A percentile compares a stretch with the other conserved stretches of the same genome.
Conservation (phyloP, 768 basidiomycete species). For the Fomitopsis serialis region DNA sequence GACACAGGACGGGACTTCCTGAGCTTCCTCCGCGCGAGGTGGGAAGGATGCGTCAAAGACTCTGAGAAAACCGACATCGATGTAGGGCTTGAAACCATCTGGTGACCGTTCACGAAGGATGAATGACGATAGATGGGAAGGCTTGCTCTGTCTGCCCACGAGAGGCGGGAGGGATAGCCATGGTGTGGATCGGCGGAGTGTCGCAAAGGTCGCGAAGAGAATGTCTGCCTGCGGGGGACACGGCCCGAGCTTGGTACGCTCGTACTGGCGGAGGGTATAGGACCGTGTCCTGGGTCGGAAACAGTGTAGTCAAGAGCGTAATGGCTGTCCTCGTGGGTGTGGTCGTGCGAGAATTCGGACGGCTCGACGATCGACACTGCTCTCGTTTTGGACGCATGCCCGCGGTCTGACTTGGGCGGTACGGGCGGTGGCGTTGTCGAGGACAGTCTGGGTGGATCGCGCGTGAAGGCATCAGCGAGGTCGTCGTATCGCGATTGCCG, state of each 20-base stretch:
- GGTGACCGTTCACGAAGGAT: background rate
- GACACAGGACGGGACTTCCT: background rate
- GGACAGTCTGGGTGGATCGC: background rate
- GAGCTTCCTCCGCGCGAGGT: constrained; percentile 2
- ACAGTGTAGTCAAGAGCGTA: background rate
- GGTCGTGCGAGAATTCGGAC: constrained; percentile 10
- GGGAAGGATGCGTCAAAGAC: background rate
- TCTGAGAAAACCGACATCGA: background rate
- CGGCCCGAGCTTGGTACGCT: constrained; percentile 1
- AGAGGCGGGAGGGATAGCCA: background rate
- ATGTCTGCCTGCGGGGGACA: background rate
- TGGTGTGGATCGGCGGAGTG: background rate
- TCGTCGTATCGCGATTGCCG: constrained; percentile 1
- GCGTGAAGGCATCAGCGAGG: background rate
- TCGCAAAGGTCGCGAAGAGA: background rate
- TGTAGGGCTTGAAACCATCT: background rate
- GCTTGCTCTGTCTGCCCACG: constrained; percentile 4
- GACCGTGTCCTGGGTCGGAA: constrained; percentile 5
- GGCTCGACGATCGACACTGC: constrained; percentile 12
- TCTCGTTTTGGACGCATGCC: constrained; percentile 5
- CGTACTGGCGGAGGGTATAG: background rate
- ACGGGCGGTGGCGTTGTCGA: constrained; percentile 10
- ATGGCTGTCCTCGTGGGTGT: background rate
- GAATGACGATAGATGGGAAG: constrained; percentile 3
- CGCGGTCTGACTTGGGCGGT: constrained; percentile 10